phyloP scores from a whole-genome alignment of 1,284 basidiomycete species.

The Spongispora temasekensis region DNA sequence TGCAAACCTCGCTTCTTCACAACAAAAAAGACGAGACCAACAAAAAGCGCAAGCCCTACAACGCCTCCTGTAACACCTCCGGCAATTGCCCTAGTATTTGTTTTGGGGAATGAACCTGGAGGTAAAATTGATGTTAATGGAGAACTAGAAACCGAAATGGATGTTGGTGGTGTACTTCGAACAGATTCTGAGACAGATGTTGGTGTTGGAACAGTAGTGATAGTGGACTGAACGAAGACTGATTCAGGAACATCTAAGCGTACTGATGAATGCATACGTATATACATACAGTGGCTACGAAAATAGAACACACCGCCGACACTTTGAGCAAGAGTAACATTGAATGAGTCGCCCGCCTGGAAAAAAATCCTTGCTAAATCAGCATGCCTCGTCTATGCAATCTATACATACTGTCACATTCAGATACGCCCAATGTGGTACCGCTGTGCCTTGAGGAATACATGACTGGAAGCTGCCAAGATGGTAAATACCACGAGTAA shows the following conservation, averaged over 20 bases:
- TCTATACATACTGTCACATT: too few species aligned
- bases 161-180: conserved; percentile 5
- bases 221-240: too few species aligned
- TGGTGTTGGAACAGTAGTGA: background rate
- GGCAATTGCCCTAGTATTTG: too few species aligned
- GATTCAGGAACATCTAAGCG: conserved; percentile 32
- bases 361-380: conserved; percentile 3
- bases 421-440: conserved; percentile 37
- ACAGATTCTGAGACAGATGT: conserved; percentile 1
- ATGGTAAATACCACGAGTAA: conserved; percentile 5
- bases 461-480: conserved; percentile 19
- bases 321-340: conserved; percentile 18
- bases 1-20: too few species aligned
- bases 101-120: too few species aligned
- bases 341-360: conserved; percentile 21
- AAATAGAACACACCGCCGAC: conserved; percentile 24
- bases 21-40: too few species aligned
- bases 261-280: background rate
- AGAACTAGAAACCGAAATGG: background rate
- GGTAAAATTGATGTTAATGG: too few species aligned
- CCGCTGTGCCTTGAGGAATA: conserved; percentile 28
- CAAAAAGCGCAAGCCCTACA: too few species aligned
- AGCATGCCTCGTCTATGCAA: background rate
- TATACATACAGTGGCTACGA: too few species aligned
- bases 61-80: too few species aligned